Base-by-base conservation (phyloP, 345 rosid genomes). In the Hevea brasiliensis region DNA sequence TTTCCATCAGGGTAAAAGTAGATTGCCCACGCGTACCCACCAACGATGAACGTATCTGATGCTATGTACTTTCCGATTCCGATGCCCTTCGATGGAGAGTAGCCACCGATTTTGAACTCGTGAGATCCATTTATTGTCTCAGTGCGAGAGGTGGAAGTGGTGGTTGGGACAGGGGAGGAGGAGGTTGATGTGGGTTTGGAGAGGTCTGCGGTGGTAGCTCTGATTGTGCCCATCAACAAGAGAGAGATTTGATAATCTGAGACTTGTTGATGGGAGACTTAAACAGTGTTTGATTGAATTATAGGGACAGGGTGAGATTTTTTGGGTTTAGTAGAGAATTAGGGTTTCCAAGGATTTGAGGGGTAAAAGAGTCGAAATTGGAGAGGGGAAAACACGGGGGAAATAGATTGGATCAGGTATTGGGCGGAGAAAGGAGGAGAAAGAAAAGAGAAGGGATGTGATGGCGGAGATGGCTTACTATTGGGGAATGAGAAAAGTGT, bases 1-100 rank as follows among this genome's bases (percentile, higher is more conserved):
- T 90, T 90, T n/a, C 95, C 95, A 65, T 87, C 95, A 6, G 95
- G 92, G 65, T 90, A 90, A 68, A 90, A 90, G 71, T 88, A 90
- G 73, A 90, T 79, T 44, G 92, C 95, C 95, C 92, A 88, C 60
- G 81, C 76, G 69, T 82, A 90, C 2, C 95, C 92, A 23, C 95
- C 95, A 17, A 90, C 87, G 70, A 81, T 62, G 75, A 90, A 88
- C 24, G 85, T 88, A 6, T 87, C 89, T 10, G 92, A 88, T 1
- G 88, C 85, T 67, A 80, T 71, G 78, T 88, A 90, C 72, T 88
- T 88, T 45, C 89, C 92, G 70, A 84, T 68, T 62, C 95, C 96
- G 54, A 85, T 65, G 66, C 96, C 96, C 77, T 88, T 90, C 26
- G 91, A 81, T 3, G 85, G 79, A 27, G 92, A 85, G 73, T 88